These are phyloP conservation scores for Articulospora tetracladia DNA, from an alignment of 495 filamentous ascomycete genomes.

Conservation along the genomic window DNA sequence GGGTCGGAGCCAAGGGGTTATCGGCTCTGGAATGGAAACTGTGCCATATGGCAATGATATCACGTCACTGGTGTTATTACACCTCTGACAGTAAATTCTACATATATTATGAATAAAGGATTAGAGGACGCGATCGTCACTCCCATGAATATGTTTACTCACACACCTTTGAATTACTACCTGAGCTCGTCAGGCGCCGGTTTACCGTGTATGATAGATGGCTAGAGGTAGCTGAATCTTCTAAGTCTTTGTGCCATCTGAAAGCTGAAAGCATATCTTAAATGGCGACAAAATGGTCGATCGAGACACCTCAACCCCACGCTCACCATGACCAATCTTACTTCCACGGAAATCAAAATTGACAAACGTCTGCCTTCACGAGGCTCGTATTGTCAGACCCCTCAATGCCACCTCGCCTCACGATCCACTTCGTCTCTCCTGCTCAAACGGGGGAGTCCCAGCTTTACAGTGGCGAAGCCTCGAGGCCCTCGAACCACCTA, in stretches of 20 bases:
- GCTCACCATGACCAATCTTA: too few species aligned
- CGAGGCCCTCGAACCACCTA: not conserved
- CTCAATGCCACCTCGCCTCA: not conserved
- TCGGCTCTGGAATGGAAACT: not conserved
- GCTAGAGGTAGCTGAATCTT: too few species aligned
- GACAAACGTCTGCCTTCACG: too few species aligned
- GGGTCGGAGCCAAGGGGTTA: not conserved
- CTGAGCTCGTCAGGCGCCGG: too few species aligned
- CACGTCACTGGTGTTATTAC: not conserved
- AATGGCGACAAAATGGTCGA: too few species aligned
- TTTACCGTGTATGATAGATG: too few species aligned
- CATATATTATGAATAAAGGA: not conserved
- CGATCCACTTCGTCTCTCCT: not conserved
- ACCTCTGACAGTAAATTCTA: not conserved
- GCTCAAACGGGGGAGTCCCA: not conserved
- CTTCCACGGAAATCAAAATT: too few species aligned
- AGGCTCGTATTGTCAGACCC: not conserved
- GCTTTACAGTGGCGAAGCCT: not conserved
- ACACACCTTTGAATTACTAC: too few species aligned
- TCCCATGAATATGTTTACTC: too few species aligned
- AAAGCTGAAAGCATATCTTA: too few species aligned
- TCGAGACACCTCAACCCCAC: too few species aligned
- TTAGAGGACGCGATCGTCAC: not conserved
- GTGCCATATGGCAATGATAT: not conserved
- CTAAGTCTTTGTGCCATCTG: too few species aligned